Percentiles rank a stretch among this genome's conserved stretches.
phyloP scores from a whole-genome alignment of 768 basidiomycete species.

The Psilocybe sp. region DNA sequence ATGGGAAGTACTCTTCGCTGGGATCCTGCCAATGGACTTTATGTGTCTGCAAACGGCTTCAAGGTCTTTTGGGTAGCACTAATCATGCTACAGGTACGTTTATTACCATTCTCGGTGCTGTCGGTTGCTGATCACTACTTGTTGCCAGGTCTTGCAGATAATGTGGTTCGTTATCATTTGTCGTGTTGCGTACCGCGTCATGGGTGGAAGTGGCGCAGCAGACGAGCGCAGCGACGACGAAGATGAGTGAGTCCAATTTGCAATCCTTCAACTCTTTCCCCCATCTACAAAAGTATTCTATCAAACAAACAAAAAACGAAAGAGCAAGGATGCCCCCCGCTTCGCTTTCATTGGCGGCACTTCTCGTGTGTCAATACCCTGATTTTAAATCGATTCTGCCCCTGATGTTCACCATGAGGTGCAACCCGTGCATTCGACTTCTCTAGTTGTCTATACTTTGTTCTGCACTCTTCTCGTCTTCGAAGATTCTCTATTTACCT shows the following conservation, averaged over 20 bases:
- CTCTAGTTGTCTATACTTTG: too few species aligned
- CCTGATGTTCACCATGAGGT: too few species aligned
- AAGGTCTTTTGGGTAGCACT: slow-evolving; percentile 54
- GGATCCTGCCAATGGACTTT: slow-evolving; percentile 57
- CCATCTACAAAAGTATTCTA: too few species aligned
- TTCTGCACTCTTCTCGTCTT: too few species aligned
- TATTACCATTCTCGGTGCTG: neutral
- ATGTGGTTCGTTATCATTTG: slow-evolving; percentile 89
- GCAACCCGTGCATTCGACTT: too few species aligned
- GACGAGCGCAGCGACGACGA: slow-evolving; percentile 89
- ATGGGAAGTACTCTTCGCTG: slow-evolving; percentile 36
- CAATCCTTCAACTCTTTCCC: too few species aligned
- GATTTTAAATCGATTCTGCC: too few species aligned
- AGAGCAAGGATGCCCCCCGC: too few species aligned
- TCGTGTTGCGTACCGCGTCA: slow-evolving; percentile 77
- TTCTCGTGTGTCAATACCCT: too few species aligned
- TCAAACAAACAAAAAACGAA: too few species aligned
- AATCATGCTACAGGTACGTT: slow-evolving; percentile 55
- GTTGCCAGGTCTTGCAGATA: slow-evolving; percentile 60
- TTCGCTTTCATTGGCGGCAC: too few species aligned
- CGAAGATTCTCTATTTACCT: too few species aligned
- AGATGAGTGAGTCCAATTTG: slow-evolving; percentile 33
- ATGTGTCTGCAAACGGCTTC: slow-evolving; percentile 44
- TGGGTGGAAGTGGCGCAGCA: slow-evolving; percentile 69
- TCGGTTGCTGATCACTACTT: neutral